These are phyloP conservation scores for Phytophthora capsici DNA, from an alignment of 352 stramenopile genomes.

Conservation along the genomic window DNA sequence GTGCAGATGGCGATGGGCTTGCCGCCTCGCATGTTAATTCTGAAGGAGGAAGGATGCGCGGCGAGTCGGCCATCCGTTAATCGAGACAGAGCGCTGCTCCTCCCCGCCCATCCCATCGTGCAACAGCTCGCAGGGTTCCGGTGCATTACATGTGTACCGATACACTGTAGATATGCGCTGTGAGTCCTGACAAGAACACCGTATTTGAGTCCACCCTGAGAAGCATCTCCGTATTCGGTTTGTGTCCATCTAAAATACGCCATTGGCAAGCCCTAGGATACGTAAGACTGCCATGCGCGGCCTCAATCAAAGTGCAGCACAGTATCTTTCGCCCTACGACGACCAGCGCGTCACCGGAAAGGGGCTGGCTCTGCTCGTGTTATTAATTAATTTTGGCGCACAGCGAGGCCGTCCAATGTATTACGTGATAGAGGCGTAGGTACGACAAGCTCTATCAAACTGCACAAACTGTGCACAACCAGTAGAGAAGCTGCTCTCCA, in stretches of 20 bases:
- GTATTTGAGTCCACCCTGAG: neutral
- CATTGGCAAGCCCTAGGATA: neutral
- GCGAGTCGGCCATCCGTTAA: slow-evolving; percentile 10
- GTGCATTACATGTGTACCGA: slow-evolving; percentile 14
- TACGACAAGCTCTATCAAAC: neutral
- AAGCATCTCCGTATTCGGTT: slow-evolving; percentile 1
- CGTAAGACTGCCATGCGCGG: too few relatives aligned
- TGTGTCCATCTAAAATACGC: neutral
- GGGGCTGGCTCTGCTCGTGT: neutral
- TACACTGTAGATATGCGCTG: neutral
- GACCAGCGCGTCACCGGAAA: slow-evolving; percentile 3
- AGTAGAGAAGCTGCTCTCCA: neutral
- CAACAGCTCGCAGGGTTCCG: slow-evolving; percentile 9
- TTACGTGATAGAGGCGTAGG: neutral
- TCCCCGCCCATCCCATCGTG: neutral
- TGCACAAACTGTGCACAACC: too few relatives aligned
- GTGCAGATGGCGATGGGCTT: neutral
- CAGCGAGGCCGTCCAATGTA: neutral
- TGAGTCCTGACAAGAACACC: neutral
- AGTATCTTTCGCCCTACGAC: neutral
- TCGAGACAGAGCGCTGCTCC: slow-evolving; percentile 5
- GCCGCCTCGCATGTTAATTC: slow-evolving; percentile 26
- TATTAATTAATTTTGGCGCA: slow-evolving; percentile 8
- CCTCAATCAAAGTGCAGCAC: too few relatives aligned
- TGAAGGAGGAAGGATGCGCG: slow-evolving; percentile 27